A percentile compares a stretch with the other conserved stretches of the same genome.
Conservation (phyloP, 2,329 filamentous ascomycete species). For the Lanzia echinophila region DNA sequence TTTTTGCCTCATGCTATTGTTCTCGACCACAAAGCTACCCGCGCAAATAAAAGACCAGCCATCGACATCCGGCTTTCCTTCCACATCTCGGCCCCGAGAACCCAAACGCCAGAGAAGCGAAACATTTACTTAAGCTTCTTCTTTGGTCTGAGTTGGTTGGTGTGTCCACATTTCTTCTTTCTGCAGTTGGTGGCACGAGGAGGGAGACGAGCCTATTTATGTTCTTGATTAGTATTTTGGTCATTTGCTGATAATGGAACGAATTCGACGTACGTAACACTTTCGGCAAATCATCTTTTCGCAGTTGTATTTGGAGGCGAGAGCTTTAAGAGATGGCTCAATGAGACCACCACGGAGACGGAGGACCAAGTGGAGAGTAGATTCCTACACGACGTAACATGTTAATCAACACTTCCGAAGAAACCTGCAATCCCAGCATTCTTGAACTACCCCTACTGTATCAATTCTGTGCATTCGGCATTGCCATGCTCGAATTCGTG, state of each 20-base stretch:
- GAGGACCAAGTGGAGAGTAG: conserved; percentile 95
- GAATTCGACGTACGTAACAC: conserved; percentile 77
- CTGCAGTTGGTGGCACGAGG: conserved; percentile 99
- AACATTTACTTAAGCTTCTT: conserved; percentile 96
- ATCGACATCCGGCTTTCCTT: conserved; percentile 7
- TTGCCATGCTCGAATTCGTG: not conserved
- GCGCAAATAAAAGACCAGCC: conserved; percentile 20
- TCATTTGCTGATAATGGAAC: not conserved
- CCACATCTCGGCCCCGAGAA: conserved; percentile 11
- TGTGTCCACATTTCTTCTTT: conserved; percentile 99
- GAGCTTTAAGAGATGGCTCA: conserved; percentile 96
- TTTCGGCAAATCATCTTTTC: conserved; percentile 99
- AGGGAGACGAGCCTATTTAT: conserved; percentile 66
- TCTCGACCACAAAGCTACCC: conserved; percentile 14
- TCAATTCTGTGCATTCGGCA: too few relatives aligned
- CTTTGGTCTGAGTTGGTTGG: conserved; percentile 99
- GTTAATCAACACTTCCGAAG: conserved; percentile 15
- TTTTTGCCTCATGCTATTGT: conserved; percentile 10
- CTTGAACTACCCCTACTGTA: not conserved
- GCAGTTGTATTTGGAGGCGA: conserved; percentile 99
- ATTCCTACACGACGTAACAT: conserved; percentile 58
- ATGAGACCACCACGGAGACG: conserved; percentile 99
- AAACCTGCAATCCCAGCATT: not conserved
- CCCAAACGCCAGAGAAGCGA: conserved; percentile 33
- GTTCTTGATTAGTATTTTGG: conserved; percentile 19